phyloP scores from a whole-genome alignment of 306 rosid genomes.

The Vigna unguiculata region DNA sequence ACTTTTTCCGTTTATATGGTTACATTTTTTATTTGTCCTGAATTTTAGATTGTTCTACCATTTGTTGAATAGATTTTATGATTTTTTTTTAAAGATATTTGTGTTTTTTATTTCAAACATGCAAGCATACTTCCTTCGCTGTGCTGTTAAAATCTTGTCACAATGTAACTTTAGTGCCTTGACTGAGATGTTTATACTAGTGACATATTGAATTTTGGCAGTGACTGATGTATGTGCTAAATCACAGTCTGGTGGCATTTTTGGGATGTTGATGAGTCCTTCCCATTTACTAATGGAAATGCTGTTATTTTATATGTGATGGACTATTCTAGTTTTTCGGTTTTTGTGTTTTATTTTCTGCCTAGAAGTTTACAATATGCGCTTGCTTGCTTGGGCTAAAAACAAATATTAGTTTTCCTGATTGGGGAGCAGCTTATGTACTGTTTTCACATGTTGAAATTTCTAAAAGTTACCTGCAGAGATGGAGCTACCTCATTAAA shows the following conservation, averaged over 20 bases:
- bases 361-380: background rate
- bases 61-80: background rate
- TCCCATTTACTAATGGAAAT: background rate
- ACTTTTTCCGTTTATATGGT: conserved; percentile 13
- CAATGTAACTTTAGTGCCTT: background rate
- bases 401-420: background rate
- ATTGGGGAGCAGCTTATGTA: background rate
- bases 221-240: conserved; percentile 10
- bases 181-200: conserved; percentile 7
- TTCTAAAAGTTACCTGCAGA: background rate
- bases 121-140: background rate
- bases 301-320: conserved; percentile 6
- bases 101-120: conserved; percentile 11
- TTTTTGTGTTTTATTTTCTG: background rate
- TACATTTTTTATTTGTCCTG: background rate
- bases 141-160: conserved; percentile 4
- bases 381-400: background rate
- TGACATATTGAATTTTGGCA: background rate
- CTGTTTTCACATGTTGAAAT: background rate
- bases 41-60: conserved; percentile 2
- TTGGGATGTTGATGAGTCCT: background rate
- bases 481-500: conserved; percentile 1
- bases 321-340: background rate
- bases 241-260: background rate
- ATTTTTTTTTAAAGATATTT: background rate